Evolutionary conservation across 306 rosid species (phyloP), one percentile per base, ranked within the genome.

Genomic region (Calophaca sinica): DNA sequence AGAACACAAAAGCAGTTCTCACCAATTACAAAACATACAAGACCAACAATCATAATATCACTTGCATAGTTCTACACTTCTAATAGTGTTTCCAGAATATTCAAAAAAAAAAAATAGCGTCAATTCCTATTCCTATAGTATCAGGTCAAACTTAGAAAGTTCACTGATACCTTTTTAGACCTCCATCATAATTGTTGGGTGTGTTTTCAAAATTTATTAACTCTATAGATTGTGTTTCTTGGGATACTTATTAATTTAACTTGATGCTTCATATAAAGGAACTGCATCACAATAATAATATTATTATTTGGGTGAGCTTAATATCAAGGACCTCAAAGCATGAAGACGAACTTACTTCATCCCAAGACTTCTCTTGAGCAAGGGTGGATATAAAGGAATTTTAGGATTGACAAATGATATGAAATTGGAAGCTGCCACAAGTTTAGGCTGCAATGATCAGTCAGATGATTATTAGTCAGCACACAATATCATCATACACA

Each of bases 301-400:
- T 5, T 12, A 62, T 52, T 52, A 61, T 32, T 6, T 29, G 28
- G 62, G 13, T 32, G 9, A 5, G 35, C 51, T 70, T 61, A 9
- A 77, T 54, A 62, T 48, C 32, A 82, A 67, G 41, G 9, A 69
- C 46, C 55, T 50, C 31, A 62, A 61, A 51, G 3, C 51, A 51
- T 58, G 45, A 64, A 53, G 20, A 62, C 62, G 70, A 80, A 80
- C 90, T 86, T 77, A 88, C 93, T 80, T 86, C 97, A 78, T 94
- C 84, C 98, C 98, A 93, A 61, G 86, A 85, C 66, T 87, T 93
- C 68, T 94, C 98, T 29, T 86, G 93, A 65, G 98, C 94, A 48
- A 93, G 94, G 20, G 93, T 9, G 98, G 91, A 89, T 81, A 90
- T 2, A 90, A 71, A 50, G 98, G 98, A 10, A 84, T 94, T 39